A percentile compares a stretch with the other conserved stretches of the same genome.
Evolutionary conservation across 140 eudicot species (phyloP).

Genomic region (Senecio squalidus): DNA sequence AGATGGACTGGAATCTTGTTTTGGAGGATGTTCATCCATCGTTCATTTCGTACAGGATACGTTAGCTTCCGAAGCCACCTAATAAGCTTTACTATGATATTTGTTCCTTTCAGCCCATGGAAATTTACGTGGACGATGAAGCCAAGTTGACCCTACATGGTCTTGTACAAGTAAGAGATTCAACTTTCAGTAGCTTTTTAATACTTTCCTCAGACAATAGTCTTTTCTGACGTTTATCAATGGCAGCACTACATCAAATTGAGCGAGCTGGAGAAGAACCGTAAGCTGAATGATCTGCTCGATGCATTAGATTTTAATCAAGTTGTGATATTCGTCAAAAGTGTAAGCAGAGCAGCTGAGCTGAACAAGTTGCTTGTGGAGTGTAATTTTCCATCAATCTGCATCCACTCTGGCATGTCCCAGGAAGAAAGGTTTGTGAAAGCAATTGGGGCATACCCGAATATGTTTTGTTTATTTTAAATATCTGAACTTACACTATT

Average conservation of each 20-base stretch:
- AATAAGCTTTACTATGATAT: constrained; percentile 83
- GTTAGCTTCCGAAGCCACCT: constrained; percentile 71
- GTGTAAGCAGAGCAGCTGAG: constrained; percentile 98
- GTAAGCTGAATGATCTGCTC: constrained; percentile 92
- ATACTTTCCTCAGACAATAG: neutral
- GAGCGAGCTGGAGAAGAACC: constrained; percentile 95
- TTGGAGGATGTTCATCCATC: constrained; percentile 50
- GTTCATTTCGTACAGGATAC: constrained; percentile 69
- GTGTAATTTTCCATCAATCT: constrained; percentile 94
- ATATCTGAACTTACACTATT: neutral
- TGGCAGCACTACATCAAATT: constrained; percentile 96
- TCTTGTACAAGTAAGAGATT: constrained; percentile 52
- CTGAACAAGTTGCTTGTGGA: constrained; percentile 91
- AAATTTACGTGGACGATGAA: constrained; percentile 97
- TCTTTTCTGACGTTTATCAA: neutral
- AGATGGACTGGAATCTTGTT: constrained; percentile 48
- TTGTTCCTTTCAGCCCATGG: constrained; percentile 99
- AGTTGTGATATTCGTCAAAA: constrained; percentile 93
- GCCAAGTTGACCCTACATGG: constrained; percentile 99
- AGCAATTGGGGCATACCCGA: neutral
- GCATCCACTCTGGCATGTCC: constrained; percentile 99
- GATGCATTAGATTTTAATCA: constrained; percentile 97
- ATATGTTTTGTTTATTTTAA: neutral
- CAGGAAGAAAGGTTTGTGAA: constrained; percentile 88
- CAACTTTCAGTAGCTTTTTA: neutral